A percentile compares a stretch with the other conserved stretches of the same genome.
Conservation (phyloP, 2,329 filamentous ascomycete genomes). For the Corynespora cassiicola region DNA sequence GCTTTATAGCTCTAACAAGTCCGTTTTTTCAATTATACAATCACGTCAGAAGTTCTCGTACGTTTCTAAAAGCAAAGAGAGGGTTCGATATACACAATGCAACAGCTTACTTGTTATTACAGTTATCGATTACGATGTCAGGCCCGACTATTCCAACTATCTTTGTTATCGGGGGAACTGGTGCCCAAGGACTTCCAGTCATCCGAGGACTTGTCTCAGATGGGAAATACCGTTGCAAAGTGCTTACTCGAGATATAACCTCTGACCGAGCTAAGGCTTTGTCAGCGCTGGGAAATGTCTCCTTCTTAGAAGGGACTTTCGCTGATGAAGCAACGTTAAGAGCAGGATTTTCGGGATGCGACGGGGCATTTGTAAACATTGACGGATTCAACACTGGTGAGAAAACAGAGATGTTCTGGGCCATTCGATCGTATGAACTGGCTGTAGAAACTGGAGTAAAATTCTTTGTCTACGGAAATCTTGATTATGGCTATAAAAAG, state of each 20-base stretch:
- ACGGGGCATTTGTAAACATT: constrained; percentile 60
- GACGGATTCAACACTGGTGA: constrained; percentile 62
- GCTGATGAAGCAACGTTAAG: constrained; percentile 48
- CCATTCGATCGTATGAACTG: constrained; percentile 45
- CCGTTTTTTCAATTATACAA: no score
- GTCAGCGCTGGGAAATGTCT: constrained; percentile 31
- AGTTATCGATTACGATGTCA: no score
- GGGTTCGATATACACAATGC: no score
- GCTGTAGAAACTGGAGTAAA: constrained; percentile 44
- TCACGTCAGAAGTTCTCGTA: no score
- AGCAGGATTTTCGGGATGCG: constrained; percentile 51
- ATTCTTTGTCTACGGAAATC: constrained; percentile 56
- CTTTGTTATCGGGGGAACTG: constrained; percentile 30
- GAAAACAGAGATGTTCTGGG: constrained; percentile 59
- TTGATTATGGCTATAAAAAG: constrained; percentile 60
- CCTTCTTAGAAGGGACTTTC: constrained; percentile 3
- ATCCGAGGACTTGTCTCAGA: constrained; percentile 12
- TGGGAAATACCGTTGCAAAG: constrained; percentile 49
- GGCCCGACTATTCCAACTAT: no score
- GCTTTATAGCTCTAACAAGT: no score
- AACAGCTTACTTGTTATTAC: no score
- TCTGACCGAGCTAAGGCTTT: constrained; percentile 53
- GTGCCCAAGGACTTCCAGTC: constrained; percentile 30
- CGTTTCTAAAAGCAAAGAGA: no score
- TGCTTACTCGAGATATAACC: constrained; percentile 57